Evolutionary conservation across 306 rosid species (phyloP).

Genomic region (Fragaria vesca): DNA sequence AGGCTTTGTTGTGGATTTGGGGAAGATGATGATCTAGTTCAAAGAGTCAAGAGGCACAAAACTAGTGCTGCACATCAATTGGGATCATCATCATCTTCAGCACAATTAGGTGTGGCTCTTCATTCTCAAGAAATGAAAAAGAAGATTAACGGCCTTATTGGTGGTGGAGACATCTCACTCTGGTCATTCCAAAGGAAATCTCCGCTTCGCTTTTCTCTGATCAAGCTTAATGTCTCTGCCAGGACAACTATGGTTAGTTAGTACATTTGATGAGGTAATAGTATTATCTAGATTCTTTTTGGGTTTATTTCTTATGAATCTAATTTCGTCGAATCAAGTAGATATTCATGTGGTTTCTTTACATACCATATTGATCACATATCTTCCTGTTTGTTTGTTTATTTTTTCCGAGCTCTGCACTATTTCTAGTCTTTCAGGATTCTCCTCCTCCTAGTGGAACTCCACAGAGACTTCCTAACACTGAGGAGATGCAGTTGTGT

Average conservation of each 20-base stretch:
- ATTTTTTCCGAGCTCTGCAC: too few relatives aligned
- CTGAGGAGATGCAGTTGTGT: too few relatives aligned
- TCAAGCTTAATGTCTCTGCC: neutral
- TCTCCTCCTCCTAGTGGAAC: too few relatives aligned
- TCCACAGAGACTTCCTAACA: too few relatives aligned
- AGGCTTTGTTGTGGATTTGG: neutral
- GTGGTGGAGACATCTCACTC: neutral
- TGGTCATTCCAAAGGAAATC: constrained; percentile 2
- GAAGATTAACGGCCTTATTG: too few relatives aligned
- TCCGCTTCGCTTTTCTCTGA: neutral
- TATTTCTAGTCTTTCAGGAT: too few relatives aligned
- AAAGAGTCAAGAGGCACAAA: neutral
- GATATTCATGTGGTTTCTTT: too few relatives aligned
- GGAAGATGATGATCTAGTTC: neutral
- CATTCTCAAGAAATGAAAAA: neutral
- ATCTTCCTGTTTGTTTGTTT: too few relatives aligned
- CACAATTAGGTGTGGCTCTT: too few relatives aligned
- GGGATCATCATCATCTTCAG: neutral
- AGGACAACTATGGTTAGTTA: neutral
- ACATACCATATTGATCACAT: too few relatives aligned
- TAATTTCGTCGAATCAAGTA: too few relatives aligned
- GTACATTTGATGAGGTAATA: neutral
- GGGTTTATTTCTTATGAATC: neutral
- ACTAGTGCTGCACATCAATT: neutral
- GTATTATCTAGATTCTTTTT: neutral